Conservation (phyloP, 768 basidiomycete genomes). For the Russula virescens region DNA sequence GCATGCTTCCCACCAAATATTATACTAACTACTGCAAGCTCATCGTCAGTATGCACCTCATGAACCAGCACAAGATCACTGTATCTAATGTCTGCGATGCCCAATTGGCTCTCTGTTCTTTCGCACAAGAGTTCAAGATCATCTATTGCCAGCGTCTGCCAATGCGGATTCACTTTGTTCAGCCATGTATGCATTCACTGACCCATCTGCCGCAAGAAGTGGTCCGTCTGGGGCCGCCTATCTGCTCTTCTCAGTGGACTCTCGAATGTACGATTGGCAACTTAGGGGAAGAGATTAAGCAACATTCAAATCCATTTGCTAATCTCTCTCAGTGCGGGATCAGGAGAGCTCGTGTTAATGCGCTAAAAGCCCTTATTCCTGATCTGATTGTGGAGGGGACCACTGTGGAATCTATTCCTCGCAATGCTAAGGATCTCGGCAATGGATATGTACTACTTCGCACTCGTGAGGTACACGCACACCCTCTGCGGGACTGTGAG, state of each 20-base stretch:
- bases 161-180: background rate
- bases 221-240: background rate
- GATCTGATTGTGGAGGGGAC: background rate
- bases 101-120: background rate
- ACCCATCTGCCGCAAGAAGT: background rate
- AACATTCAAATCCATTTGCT: background rate
- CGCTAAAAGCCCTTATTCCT: background rate
- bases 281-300: background rate
- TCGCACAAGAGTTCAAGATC: background rate
- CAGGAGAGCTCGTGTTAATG: background rate
- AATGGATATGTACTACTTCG: background rate
- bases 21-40: slow-evolving; percentile 30
- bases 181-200: background rate
- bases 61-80: slow-evolving; percentile 24
- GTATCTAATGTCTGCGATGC: background rate
- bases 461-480: background rate
- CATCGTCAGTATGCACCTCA: slow-evolving; percentile 26
- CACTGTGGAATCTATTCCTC: background rate
- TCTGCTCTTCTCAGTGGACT: background rate
- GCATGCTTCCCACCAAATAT: slow-evolving; percentile 25
- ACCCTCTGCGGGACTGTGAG: background rate
- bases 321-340: background rate
- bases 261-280: background rate
- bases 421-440: background rate
- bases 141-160: background rate